A percentile compares a stretch with the other conserved stretches of the same genome.
Evolutionary conservation across 2,329 filamentous ascomycete genomes (phyloP).

Genomic region (Colletotrichum euphorbiae): DNA sequence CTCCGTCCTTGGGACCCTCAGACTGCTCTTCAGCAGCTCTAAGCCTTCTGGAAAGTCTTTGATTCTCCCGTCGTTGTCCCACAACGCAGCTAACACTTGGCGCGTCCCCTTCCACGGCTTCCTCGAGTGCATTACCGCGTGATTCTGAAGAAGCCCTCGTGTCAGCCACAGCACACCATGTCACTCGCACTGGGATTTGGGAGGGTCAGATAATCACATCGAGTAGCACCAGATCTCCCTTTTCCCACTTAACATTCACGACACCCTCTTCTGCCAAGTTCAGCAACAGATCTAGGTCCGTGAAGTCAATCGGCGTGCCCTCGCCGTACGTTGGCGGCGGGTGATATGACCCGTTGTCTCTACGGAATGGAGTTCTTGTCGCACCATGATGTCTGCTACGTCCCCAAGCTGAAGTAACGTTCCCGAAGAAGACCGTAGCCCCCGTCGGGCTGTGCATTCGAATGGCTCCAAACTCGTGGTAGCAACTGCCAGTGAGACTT

Average conservation of each 20-base stretch:
- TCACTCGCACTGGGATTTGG: neutral
- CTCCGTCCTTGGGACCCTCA: constrained; percentile 22
- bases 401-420: constrained; percentile 51
- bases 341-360: constrained; percentile 50
- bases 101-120: constrained; percentile 47
- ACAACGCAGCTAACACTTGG: constrained; percentile 48
- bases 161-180: constrained; percentile 24
- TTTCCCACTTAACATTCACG: constrained; percentile 46
- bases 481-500: neutral
- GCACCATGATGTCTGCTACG: constrained; percentile 49
- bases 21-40: constrained; percentile 39
- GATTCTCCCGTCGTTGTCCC: constrained; percentile 45
- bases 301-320: constrained; percentile 45
- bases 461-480: constrained; percentile 41
- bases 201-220: constrained; percentile 43
- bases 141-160: constrained; percentile 44
- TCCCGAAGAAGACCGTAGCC: constrained; percentile 48
- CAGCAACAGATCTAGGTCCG: constrained; percentile 47
- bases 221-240: constrained; percentile 47
- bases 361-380: constrained; percentile 46
- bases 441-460: constrained; percentile 46
- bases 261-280: constrained; percentile 44
- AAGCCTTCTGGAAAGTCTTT: constrained; percentile 44
- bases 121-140: constrained; percentile 49
- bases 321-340: constrained; percentile 48